Evolutionary conservation across 495 filamentous ascomycete species (phyloP).

Genomic region (Aspergillus sclerotioniger): DNA sequence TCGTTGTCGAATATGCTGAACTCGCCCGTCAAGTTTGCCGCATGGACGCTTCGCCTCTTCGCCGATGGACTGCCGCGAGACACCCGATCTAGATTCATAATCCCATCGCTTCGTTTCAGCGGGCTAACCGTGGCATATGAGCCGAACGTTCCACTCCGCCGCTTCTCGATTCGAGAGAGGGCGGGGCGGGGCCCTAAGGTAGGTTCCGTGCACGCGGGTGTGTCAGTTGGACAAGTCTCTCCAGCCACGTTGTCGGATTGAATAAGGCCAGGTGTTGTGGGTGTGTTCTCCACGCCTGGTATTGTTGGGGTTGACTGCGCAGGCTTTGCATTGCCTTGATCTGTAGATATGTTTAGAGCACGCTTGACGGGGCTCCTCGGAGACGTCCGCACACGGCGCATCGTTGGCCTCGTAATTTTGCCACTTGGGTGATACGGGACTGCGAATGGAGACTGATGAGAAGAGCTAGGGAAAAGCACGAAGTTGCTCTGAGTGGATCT

Average conservation of each 20-base stretch:
- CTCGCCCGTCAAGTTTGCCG: slow-evolving; percentile 54
- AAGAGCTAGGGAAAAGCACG: slow-evolving; percentile 47
- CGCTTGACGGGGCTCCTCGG: slow-evolving; percentile 75
- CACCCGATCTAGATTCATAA: slow-evolving; percentile 79
- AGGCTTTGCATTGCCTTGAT: slow-evolving; percentile 66
- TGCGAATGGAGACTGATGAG: slow-evolving; percentile 50
- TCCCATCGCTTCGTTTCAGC: slow-evolving; percentile 86
- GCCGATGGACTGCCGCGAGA: slow-evolving; percentile 78
- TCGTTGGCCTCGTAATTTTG: slow-evolving; percentile 45
- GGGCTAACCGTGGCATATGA: slow-evolving; percentile 71
- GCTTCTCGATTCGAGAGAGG: slow-evolving; percentile 46
- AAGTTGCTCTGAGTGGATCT: slow-evolving; percentile 44
- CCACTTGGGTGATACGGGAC: slow-evolving; percentile 53
- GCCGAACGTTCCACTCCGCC: slow-evolving; percentile 46
- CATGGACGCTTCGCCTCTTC: slow-evolving; percentile 82
- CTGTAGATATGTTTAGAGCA: slow-evolving; percentile 64
- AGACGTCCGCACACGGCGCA: slow-evolving; percentile 59
- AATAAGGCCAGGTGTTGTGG: slow-evolving; percentile 29
- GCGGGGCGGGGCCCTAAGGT: slow-evolving; percentile 47
- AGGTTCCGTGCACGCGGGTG: slow-evolving; percentile 42
- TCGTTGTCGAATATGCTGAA: slow-evolving; percentile 69
- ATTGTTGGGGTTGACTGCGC: slow-evolving; percentile 33
- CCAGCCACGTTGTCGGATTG: slow-evolving; percentile 39
- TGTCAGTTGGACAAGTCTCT: slow-evolving; percentile 45
- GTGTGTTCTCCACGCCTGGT: slow-evolving; percentile 58